A percentile compares a stretch with the other conserved stretches of the same genome.
Evolutionary conservation across 257 asterid species (phyloP).

Genomic region (Solanum neorickii): DNA sequence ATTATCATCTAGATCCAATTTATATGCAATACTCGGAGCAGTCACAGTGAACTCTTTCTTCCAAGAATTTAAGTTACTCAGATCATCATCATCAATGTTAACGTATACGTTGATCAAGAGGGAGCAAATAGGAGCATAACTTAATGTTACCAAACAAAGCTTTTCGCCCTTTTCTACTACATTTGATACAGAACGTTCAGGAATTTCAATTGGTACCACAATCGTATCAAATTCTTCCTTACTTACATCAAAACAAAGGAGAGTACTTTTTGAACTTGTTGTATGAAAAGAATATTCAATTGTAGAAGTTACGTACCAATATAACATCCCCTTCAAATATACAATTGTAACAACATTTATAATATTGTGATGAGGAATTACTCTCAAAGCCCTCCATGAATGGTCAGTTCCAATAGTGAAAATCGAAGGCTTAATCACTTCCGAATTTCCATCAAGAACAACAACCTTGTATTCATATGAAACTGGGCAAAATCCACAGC

Average conservation of each 20-base stretch:
- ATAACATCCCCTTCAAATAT: not conserved
- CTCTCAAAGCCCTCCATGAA: not conserved
- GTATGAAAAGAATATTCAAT: not conserved
- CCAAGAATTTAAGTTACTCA: not conserved
- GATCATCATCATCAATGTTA: not conserved
- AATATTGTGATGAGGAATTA: not conserved
- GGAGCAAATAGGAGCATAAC: not conserved
- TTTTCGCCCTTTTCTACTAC: not conserved
- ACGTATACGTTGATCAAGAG: not conserved
- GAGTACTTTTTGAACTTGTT: not conserved
- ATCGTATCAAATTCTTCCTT: not conserved
- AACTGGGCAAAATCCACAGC: not conserved
- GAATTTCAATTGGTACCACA: not conserved
- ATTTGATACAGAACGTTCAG: not conserved
- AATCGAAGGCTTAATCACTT: not conserved
- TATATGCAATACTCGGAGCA: not conserved
- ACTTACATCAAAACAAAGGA: not conserved
- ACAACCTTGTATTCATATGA: not conserved
- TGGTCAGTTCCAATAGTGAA: not conserved
- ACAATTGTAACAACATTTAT: fast-evolving
- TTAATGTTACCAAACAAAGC: not conserved
- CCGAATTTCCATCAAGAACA: not conserved
- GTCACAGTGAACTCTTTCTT: not conserved
- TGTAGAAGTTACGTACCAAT: not conserved
- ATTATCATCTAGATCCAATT: not conserved